phyloP scores from a whole-genome alignment of 2,329 filamentous ascomycete genomes.

The Hysterium pulicare region DNA sequence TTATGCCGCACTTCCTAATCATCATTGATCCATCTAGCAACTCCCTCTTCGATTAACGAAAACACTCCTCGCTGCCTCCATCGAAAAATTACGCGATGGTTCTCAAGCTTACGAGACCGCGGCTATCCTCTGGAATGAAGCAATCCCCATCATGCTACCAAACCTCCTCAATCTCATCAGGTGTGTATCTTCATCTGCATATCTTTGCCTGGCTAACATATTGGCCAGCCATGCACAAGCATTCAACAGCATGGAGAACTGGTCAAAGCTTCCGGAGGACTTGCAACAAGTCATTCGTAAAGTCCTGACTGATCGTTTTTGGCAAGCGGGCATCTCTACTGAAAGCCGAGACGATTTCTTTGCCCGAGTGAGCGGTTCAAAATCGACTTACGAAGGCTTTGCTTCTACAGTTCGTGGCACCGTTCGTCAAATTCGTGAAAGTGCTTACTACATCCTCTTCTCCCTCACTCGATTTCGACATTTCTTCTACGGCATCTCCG shows the following conservation, averaged over 20 bases:
- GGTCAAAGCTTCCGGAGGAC: conserved; percentile 71
- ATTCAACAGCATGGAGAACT: conserved; percentile 82
- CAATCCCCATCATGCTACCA: conserved; percentile 78
- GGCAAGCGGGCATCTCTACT: conserved; percentile 95
- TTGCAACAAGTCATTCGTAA: conserved; percentile 74
- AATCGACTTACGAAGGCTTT: conserved; percentile 84
- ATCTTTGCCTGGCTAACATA: not conserved
- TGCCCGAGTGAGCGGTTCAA: conserved; percentile 82
- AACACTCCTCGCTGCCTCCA: conserved; percentile 85
- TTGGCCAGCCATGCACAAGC: conserved; percentile 73
- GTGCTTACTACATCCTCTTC: conserved; percentile 90
- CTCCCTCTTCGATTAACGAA: conserved; percentile 85
- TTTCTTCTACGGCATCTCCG: conserved; percentile 85
- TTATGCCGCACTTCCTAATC: conserved; percentile 25
- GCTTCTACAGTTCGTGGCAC: conserved; percentile 89
- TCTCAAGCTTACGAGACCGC: conserved; percentile 72
- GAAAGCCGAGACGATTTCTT: conserved; percentile 98
- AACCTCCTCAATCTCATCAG: conserved; percentile 80
- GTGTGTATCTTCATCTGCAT: conserved; percentile 35
- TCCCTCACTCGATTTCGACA: conserved; percentile 85
- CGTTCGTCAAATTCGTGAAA: conserved; percentile 84
- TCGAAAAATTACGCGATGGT: conserved; percentile 77
- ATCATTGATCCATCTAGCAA: conserved; percentile 43
- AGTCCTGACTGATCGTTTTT: conserved; percentile 91
- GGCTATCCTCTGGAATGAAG: conserved; percentile 77